Evolutionary conservation across 768 basidiomycete species (phyloP).

Genomic region (Omphalotus guepiniiformis): DNA sequence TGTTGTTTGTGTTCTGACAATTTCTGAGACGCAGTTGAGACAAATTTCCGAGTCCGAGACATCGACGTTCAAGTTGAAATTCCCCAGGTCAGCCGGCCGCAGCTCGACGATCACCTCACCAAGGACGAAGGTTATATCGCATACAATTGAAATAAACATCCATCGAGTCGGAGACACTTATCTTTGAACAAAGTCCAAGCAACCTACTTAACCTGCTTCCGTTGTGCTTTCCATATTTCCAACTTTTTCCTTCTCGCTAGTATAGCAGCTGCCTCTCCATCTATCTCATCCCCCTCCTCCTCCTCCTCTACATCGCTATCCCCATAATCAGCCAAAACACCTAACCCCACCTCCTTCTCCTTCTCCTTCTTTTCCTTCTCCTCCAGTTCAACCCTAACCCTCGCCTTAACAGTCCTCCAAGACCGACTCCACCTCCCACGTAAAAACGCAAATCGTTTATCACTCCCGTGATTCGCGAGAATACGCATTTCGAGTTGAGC

Average conservation of each 20-base stretch:
- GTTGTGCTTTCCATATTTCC: background rate
- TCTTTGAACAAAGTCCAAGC: no score
- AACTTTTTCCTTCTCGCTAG: background rate
- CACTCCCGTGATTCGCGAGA: constrained; percentile 77
- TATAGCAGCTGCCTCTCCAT: background rate
- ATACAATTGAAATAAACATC: no score
- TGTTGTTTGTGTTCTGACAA: no score
- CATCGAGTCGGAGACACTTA: no score
- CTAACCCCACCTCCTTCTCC: constrained; percentile 19
- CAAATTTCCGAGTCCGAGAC: no score
- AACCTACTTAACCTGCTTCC: background rate
- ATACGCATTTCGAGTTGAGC: constrained; percentile 86
- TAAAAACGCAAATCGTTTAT: constrained; percentile 77
- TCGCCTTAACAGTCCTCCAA: constrained; percentile 58
- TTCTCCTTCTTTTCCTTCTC: constrained; percentile 23
- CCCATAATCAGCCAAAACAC: constrained; percentile 55
- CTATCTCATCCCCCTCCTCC: background rate
- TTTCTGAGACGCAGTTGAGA: no score
- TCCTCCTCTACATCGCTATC: constrained; percentile 39
- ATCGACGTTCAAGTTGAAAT: no score
- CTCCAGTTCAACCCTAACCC: constrained; percentile 30
- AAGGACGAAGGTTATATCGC: constrained; percentile 11
- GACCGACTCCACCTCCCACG: constrained; percentile 66
- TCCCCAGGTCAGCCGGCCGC: no score
- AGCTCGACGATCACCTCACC: constrained; percentile 29